phyloP scores from a whole-genome alignment of 2,329 filamentous ascomycete species.

The Fonsecaea monophora region DNA sequence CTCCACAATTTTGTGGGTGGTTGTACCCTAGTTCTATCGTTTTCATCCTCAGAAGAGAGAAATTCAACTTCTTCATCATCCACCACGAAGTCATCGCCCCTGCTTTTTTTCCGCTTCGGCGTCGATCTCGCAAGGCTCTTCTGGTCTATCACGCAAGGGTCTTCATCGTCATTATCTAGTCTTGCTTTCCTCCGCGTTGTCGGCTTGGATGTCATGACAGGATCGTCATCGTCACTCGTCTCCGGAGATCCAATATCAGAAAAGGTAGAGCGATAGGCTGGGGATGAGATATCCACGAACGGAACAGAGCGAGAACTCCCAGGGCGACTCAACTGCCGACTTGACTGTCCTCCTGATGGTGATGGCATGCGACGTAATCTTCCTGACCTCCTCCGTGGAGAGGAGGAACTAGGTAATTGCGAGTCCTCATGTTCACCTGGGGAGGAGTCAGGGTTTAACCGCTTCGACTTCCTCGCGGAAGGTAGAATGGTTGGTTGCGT shows the following conservation, averaged over 20 bases:
- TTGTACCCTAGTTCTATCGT: constrained; percentile 15
- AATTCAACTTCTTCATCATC: constrained; percentile 40
- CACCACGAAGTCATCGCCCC: constrained; percentile 41
- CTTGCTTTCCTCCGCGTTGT: constrained; percentile 29
- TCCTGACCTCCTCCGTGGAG: constrained; percentile 21
- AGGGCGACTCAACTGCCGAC: not conserved
- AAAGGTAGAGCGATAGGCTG: constrained; percentile 5
- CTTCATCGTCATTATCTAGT: constrained; percentile 39
- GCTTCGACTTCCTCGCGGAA: constrained; percentile 19
- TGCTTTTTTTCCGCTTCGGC: constrained; percentile 39
- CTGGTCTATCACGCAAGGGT: constrained; percentile 24
- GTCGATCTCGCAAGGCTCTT: constrained; percentile 41
- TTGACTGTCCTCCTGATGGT: not conserved
- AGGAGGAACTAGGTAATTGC: constrained; percentile 7
- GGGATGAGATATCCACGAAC: not conserved
- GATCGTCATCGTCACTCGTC: constrained; percentile 44
- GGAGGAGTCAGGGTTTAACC: constrained; percentile 17
- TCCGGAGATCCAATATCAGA: constrained; percentile 41
- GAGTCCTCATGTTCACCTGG: not conserved
- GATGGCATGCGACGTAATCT: constrained; percentile 16
- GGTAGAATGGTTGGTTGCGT: constrained; percentile 2
- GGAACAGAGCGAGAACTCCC: not conserved
- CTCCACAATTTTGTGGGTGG: constrained; percentile 1
- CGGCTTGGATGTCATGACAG: constrained; percentile 34
- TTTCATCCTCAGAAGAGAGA: constrained; percentile 31